Base-by-base conservation (phyloP, 495 filamentous ascomycete genomes). In the Neurospora sublineolata region DNA sequence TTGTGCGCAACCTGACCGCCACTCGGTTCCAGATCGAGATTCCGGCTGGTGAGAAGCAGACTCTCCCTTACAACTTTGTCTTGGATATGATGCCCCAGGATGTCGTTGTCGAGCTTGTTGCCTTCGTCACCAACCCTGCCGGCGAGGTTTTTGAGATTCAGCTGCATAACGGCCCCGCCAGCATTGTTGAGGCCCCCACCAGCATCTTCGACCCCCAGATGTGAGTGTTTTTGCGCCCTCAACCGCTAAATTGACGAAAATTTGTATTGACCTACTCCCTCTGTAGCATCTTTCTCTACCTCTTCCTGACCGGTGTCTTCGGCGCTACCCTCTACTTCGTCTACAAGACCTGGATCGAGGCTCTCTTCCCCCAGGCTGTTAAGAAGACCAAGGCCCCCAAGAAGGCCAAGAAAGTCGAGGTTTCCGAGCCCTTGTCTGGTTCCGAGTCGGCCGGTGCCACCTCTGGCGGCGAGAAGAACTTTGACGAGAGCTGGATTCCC, bases 401-500 rank as follows among this genome's bases (percentile, higher is more conserved):
- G 71, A 84, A 84, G 42, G 74, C 80, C 72, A 94, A 93, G 87
- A 91, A 91, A 82, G 33, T 70, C 60, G 77, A 76, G 67, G 76
- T 69, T 30, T 81, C 86, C 60, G 89, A 91, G 80, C 84, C 86
- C 67, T 80, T 87, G 20, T 90, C 90, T n/a, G 86, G 90, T 72
- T 89, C 86, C 71, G 90, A 91, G 83, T 89, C 88, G 71, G 85
- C 91, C 33, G 91, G 90, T 70, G 91, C 90, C 68, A 88, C 90
- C 52, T 88, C 90, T 30, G 82, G 81, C 52, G 77, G 75, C 72
- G 80, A 79, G 74, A 93, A 93, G 82, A 86, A 87, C 70, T 97
- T 95, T 81, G 95, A 99, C 77, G 92, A 94, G 83, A 92, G 91
- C 82, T 99, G 95, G 95, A 97, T 99, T 78, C 95, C 95, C 20